Percentiles rank a stretch among this genome's conserved stretches.
phyloP scores from a whole-genome alignment of 108 stramenopile genomes.

The Cyclotella baltica region DNA sequence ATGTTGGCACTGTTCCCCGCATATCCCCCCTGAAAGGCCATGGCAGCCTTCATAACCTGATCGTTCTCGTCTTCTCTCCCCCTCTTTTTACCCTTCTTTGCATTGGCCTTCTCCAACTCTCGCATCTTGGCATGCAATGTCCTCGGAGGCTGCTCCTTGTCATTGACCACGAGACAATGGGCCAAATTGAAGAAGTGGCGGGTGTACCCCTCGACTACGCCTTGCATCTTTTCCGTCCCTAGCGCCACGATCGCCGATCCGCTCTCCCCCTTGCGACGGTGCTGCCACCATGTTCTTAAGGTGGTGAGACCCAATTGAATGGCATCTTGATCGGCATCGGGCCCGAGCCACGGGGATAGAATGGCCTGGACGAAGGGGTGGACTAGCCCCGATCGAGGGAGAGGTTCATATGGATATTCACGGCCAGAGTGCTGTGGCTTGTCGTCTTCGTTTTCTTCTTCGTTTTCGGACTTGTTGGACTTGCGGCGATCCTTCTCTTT shows the following conservation, averaged over 20 bases:
- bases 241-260: constrained; percentile 86
- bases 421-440: constrained; percentile 14
- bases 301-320: constrained; percentile 89
- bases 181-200: constrained; percentile 89
- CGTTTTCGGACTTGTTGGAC: constrained; percentile 13
- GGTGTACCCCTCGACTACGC: constrained; percentile 94
- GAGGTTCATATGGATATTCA: constrained; percentile 86
- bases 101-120: constrained; percentile 77
- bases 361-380: constrained; percentile 93
- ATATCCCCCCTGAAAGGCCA: constrained; percentile 46
- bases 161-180: constrained; percentile 82
- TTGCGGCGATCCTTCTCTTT: constrained; percentile 9
- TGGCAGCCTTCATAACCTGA: constrained; percentile 42
- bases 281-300: constrained; percentile 93
- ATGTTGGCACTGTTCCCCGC: constrained; percentile 7
- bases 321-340: constrained; percentile 90
- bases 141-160: constrained; percentile 89
- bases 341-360: constrained; percentile 89
- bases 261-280: constrained; percentile 91
- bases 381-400: constrained; percentile 84
- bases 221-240: constrained; percentile 90
- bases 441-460: constrained; percentile 34
- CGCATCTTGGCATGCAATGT: constrained; percentile 81
- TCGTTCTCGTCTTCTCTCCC: constrained; percentile 48
- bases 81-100: constrained; percentile 73